Evolutionary conservation across 192 early-diverging fungal species (phyloP), one percentile per base, ranked within the genome.

Genomic region (Coemansia sp.): DNA sequence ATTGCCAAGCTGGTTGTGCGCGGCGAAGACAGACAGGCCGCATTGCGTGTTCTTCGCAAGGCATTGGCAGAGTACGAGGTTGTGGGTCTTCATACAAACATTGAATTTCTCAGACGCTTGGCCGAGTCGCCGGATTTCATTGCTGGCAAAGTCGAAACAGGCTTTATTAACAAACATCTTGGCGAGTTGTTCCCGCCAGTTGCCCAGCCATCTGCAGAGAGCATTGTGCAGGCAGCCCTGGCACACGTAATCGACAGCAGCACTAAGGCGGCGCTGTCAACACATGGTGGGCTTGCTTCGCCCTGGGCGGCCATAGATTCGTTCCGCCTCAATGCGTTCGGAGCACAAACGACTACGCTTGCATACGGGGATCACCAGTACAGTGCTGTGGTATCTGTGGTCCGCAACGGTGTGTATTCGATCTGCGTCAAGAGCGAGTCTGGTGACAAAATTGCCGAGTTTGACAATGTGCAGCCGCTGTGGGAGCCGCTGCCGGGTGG

Each of bases 1-100:
- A 96, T 98, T 22, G 91, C 93, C 43, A 98, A 98, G 79, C 83
- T 98, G 55, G 87, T 98, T 57, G 94, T 95, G 25, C 84, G 84
- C 22, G 94, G 92, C 27, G 70, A 83, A 32, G 86, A 96, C 83
- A 86, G 96, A 51, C 83, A 81, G 15, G 92, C 89, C 29, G 96
- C 96, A 2, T 76, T 98, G 59, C 84, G 92, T 5, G 83, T 86
- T 17, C 81, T 98, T 58, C 73, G 89, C 35, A 89, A 86, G 65
- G 92, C 96, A 1, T 81, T 98, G 56, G 87, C 82, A 24, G 87
- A 93, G 62, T 95, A 96, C 71, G 86, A 96, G 73, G 88, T 97
- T 27, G 93, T 91, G 8, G 96, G 96, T 5, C 83, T 90, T 56
- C 87, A 90, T 70, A 98, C 96, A 23, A 98, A 98, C 81, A 93